Evolutionary conservation across 2,329 filamentous ascomycete genomes (phyloP).

Genomic region (Verticillium albo-atrum): DNA sequence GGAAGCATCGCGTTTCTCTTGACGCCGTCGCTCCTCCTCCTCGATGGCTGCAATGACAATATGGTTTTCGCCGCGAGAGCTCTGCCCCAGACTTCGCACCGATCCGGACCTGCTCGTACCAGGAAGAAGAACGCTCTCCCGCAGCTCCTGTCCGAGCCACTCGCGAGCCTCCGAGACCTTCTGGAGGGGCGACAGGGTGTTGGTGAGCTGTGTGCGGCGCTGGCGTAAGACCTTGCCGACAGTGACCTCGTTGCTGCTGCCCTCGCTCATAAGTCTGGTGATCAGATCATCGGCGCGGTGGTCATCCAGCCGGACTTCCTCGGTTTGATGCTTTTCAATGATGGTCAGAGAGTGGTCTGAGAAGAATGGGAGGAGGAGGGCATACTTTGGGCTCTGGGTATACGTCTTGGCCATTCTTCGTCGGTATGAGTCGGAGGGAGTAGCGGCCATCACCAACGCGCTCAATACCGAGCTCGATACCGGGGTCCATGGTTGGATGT

Average conservation of each 20-base stretch:
- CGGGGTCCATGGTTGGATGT: neutral
- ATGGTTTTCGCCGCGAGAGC: neutral
- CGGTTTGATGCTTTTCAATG: too few species aligned
- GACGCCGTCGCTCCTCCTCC: neutral
- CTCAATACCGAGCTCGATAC: neutral
- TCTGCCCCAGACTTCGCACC: neutral
- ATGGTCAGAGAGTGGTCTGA: too few species aligned
- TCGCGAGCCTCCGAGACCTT: neutral
- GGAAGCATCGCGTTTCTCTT: neutral
- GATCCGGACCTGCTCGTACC: neutral
- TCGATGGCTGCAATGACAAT: neutral
- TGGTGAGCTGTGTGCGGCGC: neutral
- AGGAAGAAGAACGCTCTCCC: neutral
- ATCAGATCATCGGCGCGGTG: neutral
- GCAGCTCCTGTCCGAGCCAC: neutral
- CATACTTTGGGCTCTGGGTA: neutral
- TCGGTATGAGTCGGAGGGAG: neutral
- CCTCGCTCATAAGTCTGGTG: neutral
- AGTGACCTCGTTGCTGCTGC: neutral
- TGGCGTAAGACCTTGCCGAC: neutral
- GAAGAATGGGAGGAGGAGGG: too few species aligned
- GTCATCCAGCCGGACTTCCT: neutral
- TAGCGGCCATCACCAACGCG: neutral
- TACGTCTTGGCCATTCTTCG: neutral
- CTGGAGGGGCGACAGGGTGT: neutral